Evolutionary conservation across 179 eudicot species (phyloP), one percentile per base, ranked within the genome.

Genomic region (Amaranthus tricolor): DNA sequence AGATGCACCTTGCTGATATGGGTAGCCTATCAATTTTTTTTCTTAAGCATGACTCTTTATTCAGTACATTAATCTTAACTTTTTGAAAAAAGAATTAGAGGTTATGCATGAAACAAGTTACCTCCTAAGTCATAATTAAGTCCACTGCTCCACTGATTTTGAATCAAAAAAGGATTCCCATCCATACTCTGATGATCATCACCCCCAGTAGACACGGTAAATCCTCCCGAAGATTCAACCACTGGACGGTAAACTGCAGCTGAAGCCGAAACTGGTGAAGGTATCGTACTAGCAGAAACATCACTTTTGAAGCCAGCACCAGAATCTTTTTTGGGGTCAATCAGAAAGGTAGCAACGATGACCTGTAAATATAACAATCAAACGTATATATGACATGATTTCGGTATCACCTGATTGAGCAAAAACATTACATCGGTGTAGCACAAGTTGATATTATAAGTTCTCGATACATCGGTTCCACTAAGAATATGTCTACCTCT

Each of bases 281-380:
- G 81, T 77, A 85, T 66, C 65, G 76, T 83, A 74, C 79, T 72
- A 43, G 74, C 77, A 78, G 86, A 83, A 75, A 81, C 70, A 56
- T 88, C 88, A 61, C 84, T 84, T 82, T 81, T 90, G 70, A 79
- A 60, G 44, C 83, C 82, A 53, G 79, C 61, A 71, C 43, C 62
- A 11, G 52, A 71, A 75, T 90, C 91, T 83, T 89, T 88, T 77
- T 85, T 87, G 64, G 86, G 66, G 17, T 92, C 90, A 11, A 87
- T 72, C 49, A 80, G 55, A 79, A 90, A 92, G 70, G 93, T 85
- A 16, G 91, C 93, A 63, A 90, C 86, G 60, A 89, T 87, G 16
- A 92, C 90, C 97, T 92, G 84, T 53, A 62, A 45, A 72, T 19
- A 51, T n/a, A 50, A 60, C 45, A 54, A 69, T n/a, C 55, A 68